phyloP scores from a whole-genome alignment of 371 early-diverging fungal genomes.

The Mortierella polycephala region DNA sequence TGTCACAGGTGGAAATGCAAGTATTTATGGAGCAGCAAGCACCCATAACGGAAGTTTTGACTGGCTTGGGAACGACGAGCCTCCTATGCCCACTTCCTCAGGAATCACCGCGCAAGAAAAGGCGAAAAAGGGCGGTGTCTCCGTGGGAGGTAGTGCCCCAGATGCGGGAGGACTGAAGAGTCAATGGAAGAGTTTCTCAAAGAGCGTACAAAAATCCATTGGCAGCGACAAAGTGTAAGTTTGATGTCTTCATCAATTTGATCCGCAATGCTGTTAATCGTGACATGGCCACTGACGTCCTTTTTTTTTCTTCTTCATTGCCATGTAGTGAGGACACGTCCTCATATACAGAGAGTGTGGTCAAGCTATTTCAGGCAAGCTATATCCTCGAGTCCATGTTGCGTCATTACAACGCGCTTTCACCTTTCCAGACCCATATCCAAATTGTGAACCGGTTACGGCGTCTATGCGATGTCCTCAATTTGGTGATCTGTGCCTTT shows the following conservation, averaged over 20 bases:
- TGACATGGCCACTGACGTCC: neutral
- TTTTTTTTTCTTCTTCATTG: neutral
- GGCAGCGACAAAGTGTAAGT: constrained; percentile 54
- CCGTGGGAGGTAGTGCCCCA: constrained; percentile 28
- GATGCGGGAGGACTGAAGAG: constrained; percentile 40
- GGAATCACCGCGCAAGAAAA: constrained; percentile 15
- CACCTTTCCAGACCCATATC: constrained; percentile 26
- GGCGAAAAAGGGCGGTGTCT: constrained; percentile 33
- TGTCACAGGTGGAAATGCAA: constrained; percentile 23
- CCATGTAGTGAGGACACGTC: constrained; percentile 40
- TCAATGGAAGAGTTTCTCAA: constrained; percentile 55
- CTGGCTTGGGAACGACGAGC: constrained; percentile 25
- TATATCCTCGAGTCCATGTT: constrained; percentile 47
- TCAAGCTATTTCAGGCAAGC: constrained; percentile 49
- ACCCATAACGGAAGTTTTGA: constrained; percentile 14
- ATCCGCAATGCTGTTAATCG: too few species aligned
- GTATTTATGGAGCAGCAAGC: constrained; percentile 31
- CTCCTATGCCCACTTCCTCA: constrained; percentile 22
- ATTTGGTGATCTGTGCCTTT: constrained; percentile 52
- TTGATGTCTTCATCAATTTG: neutral
- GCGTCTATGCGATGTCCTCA: constrained; percentile 47
- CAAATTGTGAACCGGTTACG: constrained; percentile 40
- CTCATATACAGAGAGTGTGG: constrained; percentile 39
- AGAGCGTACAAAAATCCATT: constrained; percentile 50
- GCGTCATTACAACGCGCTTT: constrained; percentile 24